A percentile compares a stretch with the other conserved stretches of the same genome.
Conservation (phyloP, 2,329 filamentous ascomycete genomes). For the Hypomyces perniciosus region DNA sequence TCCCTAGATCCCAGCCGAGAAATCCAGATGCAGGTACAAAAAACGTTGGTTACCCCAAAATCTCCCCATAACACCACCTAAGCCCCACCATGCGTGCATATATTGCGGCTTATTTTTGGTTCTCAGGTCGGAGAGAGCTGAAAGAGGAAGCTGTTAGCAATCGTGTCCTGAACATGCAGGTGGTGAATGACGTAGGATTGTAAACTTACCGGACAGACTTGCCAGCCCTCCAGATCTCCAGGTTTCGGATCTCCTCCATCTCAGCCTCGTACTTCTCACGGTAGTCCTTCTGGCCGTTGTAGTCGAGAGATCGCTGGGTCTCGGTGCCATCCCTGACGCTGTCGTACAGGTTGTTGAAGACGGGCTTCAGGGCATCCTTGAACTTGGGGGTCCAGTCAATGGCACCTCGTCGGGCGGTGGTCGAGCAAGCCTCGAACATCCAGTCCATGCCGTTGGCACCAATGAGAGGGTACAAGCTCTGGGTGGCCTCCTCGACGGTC, state of each 20-base stretch:
- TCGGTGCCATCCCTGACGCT: slow-evolving; percentile 85
- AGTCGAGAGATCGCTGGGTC: slow-evolving; percentile 94
- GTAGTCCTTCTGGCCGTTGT: slow-evolving; percentile 95
- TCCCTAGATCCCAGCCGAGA: slow-evolving; percentile 8
- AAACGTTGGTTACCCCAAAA: slow-evolving; percentile 1
- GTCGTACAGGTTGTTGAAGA: slow-evolving; percentile 97
- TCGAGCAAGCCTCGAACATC: slow-evolving; percentile 99
- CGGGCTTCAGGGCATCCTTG: slow-evolving; percentile 97
- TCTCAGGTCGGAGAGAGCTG: slow-evolving; percentile 76
- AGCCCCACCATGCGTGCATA: not conserved
- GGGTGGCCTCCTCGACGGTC: slow-evolving; percentile 99
- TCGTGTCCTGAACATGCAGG: not conserved
- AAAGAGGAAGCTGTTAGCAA: slow-evolving; percentile 19
- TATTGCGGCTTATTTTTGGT: slow-evolving; percentile 50
- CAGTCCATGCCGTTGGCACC: slow-evolving; percentile 99
- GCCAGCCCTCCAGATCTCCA: slow-evolving; percentile 99
- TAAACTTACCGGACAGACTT: slow-evolving; percentile 79
- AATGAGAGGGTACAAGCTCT: slow-evolving; percentile 96
- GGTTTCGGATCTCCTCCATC: slow-evolving; percentile 94
- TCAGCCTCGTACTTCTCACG: slow-evolving; percentile 95
- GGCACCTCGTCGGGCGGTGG: slow-evolving; percentile 94
- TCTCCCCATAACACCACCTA: slow-evolving; percentile 3
- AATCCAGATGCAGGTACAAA: slow-evolving; percentile 10
- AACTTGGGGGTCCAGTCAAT: slow-evolving; percentile 97
- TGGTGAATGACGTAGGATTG: not conserved